These are phyloP conservation scores for Umbelopsis sp. DNA, from an alignment of 371 early-diverging fungal species.

Conservation along the genomic window DNA sequence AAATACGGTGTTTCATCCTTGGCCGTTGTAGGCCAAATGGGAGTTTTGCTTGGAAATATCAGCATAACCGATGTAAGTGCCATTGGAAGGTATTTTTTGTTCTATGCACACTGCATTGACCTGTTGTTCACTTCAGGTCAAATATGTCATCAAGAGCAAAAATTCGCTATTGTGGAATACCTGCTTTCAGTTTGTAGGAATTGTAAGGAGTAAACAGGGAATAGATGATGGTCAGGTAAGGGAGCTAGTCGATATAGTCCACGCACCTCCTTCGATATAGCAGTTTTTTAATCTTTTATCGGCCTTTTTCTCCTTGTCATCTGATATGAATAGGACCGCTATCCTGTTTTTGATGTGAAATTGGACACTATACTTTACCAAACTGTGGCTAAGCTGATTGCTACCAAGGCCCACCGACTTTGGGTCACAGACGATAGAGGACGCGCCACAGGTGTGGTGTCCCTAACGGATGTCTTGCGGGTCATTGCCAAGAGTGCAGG, in stretches of 20 bases:
- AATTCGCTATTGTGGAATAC: constrained; percentile 49
- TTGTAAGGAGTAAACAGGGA: constrained; percentile 51
- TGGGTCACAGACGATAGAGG: constrained; percentile 74
- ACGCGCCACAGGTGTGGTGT: constrained; percentile 67
- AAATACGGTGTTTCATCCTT: constrained; percentile 64
- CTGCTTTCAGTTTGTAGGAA: constrained; percentile 57
- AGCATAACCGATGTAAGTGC: constrained; percentile 71
- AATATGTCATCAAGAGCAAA: constrained; percentile 12
- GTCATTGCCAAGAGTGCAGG: constrained; percentile 41
- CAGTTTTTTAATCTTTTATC: too few relatives aligned
- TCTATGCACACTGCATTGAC: too few relatives aligned
- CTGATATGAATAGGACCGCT: constrained; percentile 56
- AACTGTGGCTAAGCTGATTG: constrained; percentile 77
- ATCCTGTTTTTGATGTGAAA: constrained; percentile 83
- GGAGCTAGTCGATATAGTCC: too few relatives aligned
- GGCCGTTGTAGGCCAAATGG: constrained; percentile 61
- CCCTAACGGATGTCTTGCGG: constrained; percentile 76
- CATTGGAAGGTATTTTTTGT: too few relatives aligned
- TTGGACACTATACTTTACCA: constrained; percentile 69
- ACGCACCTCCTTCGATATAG: too few relatives aligned
- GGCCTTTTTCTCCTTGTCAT: neutral
- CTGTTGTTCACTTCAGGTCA: neutral
- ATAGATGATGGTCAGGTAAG: constrained; percentile 55
- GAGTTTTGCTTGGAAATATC: constrained; percentile 69
- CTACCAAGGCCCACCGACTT: constrained; percentile 82